Conservation (phyloP, 2,329 filamentous ascomycete species). For the Fusarium protoensiforme region DNA sequence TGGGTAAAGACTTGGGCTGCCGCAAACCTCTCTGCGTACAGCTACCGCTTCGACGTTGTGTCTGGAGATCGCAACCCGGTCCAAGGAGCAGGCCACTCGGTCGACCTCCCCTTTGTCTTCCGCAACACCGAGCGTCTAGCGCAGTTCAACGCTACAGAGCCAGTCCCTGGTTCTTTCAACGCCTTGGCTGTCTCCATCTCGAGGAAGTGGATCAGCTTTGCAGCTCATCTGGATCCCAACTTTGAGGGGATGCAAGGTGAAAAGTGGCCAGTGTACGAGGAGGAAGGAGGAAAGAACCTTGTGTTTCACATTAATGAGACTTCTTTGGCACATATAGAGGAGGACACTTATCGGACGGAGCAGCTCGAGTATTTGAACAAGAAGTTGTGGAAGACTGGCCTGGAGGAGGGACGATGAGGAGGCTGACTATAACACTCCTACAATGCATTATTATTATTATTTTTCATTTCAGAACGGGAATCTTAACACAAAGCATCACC, state of each 20-base stretch:
- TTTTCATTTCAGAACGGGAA: too few relatives aligned
- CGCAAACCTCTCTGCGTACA: constrained; percentile 8
- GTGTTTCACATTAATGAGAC: constrained; percentile 24
- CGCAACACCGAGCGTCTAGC: constrained; percentile 8
- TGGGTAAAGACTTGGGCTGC: constrained; percentile 22
- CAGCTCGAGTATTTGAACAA: constrained; percentile 27
- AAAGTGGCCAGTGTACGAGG: constrained; percentile 12
- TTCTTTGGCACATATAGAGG: constrained; percentile 9
- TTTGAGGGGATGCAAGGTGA: constrained; percentile 9
- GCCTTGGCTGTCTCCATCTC: constrained; percentile 12
- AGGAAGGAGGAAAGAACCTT: background rate
- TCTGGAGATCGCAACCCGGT: constrained; percentile 12
- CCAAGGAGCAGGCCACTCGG: constrained; percentile 23
- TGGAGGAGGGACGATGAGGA: constrained; percentile 1
- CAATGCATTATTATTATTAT: too few relatives aligned
- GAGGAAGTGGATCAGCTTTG: constrained; percentile 29
- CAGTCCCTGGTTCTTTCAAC: background rate
- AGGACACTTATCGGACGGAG: constrained; percentile 14
- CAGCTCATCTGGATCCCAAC: constrained; percentile 9
- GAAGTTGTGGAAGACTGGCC: constrained; percentile 18
- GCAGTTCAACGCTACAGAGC: constrained; percentile 7
- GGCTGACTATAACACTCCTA: background rate
- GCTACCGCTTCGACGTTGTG: constrained; percentile 27
- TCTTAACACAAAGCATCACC: too few relatives aligned
- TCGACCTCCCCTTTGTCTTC: constrained; percentile 21